Evolutionary conservation across 495 filamentous ascomycete species (phyloP).

Genomic region (Staphylotrichum longicolle): DNA sequence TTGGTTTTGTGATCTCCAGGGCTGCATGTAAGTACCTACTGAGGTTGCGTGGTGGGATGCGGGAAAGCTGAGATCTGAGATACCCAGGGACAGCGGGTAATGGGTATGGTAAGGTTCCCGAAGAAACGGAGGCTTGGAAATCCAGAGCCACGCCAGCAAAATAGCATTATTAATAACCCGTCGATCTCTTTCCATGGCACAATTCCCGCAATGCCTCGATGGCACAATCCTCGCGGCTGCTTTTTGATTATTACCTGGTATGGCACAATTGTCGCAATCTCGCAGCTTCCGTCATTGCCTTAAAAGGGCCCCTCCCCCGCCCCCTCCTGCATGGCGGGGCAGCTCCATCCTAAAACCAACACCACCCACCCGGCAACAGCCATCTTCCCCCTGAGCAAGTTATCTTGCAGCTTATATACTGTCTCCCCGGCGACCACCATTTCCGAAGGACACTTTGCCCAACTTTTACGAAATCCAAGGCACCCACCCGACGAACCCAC

Average conservation of each 20-base stretch:
- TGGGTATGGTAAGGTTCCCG: too few relatives aligned
- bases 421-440: too few relatives aligned
- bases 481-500: too few relatives aligned
- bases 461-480: too few relatives aligned
- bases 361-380: not conserved
- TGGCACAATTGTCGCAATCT: slow-evolving; percentile 18
- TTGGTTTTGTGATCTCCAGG: too few relatives aligned
- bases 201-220: slow-evolving; percentile 6
- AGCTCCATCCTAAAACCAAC: slow-evolving; percentile 15
- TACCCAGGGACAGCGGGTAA: too few relatives aligned
- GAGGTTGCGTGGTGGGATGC: too few relatives aligned
- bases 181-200: not conserved
- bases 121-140: too few relatives aligned
- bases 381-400: not conserved
- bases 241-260: not conserved
- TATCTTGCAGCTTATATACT: too few relatives aligned
- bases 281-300: slow-evolving; percentile 1
- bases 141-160: not conserved
- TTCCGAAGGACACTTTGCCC: too few relatives aligned
- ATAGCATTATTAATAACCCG: slow-evolving; percentile 15
- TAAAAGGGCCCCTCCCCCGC: slow-evolving; percentile 8
- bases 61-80: too few relatives aligned
- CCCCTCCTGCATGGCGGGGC: slow-evolving; percentile 1
- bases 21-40: too few relatives aligned
- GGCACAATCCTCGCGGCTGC: not conserved